Base-by-base conservation (phyloP, 129 eudicot genomes). In the Flaveria trinervia region DNA sequence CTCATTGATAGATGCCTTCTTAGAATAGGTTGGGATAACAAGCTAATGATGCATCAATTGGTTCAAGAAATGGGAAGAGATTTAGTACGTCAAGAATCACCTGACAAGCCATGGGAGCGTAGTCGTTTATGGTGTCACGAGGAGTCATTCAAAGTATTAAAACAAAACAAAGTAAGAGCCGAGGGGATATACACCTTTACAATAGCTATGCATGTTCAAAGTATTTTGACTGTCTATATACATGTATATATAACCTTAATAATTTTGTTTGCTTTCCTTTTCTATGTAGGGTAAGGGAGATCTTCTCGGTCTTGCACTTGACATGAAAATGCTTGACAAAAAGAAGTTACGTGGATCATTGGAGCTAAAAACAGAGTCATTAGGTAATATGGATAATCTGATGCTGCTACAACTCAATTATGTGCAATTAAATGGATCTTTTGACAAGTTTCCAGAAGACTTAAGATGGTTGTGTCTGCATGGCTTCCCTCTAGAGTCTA, bases 61-160 rank as follows among this genome's bases (percentile, higher is more conserved):
- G 9, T 70, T 14, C 75, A 70, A 50, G 61, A 70, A 25, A 70
- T 70, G 61, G 75, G 75, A 28, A 70, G 45, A 70, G 61, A 49
- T 14, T 25, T 70, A 16, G 62, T 70, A 49, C 62, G 61, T 9
- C 64, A 50, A 70, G 75, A 70, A 50, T 70, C 75, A 70, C 46
- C 45, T 50, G 1, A 26, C 6, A 68, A 45, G 56, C 45, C 45
- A 25, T 28, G 46, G 62, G 0, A 70, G 62, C 62, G 75, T 28
- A 70, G 62, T 50, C 75, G 48, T 16, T 15, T 70, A 46, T 70
- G 75, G 75, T 13, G 41, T 50, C 62, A 70, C 16, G 75, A 70
- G 15, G 75, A 70, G 45, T 70, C 61, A 15, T 46, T 70, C 75
- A 50, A 16, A 7, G 60, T 70, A 5, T 50, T 70, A 61, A 16